Evolutionary conservation across 2,329 filamentous ascomycete species (phyloP).

Genomic region (Arthroderma sp.): DNA sequence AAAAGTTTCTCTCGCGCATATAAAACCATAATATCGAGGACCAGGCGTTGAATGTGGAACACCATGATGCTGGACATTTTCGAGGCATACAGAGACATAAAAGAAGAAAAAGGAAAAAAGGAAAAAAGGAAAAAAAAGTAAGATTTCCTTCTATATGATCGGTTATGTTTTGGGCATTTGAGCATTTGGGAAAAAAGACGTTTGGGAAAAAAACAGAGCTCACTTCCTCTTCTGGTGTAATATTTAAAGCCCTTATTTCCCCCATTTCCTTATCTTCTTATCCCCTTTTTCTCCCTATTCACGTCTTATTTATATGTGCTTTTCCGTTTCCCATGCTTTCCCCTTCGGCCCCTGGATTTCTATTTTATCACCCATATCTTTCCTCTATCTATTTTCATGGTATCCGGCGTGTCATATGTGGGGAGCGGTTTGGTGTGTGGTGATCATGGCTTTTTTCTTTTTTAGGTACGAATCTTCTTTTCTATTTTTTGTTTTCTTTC

Average conservation of each 20-base stretch:
- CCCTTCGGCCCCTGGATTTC: not conserved
- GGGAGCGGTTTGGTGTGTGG: slow-evolving; percentile 1
- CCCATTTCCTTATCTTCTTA: not conserved
- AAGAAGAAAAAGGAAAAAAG: not conserved
- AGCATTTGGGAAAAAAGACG: too few relatives aligned
- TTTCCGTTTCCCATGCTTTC: not conserved
- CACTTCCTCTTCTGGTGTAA: not conserved
- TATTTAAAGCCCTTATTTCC: not conserved
- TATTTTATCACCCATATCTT: not conserved
- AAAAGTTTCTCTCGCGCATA: too few relatives aligned
- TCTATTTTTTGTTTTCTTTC: not conserved
- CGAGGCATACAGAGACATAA: slow-evolving; percentile 17
- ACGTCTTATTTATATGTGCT: not conserved
- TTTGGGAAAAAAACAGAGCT: too few relatives aligned
- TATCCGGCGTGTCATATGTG: not conserved
- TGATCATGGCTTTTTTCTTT: not conserved
- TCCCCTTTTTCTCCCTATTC: not conserved
- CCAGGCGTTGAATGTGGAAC: too few relatives aligned
- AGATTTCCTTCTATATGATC: not conserved
- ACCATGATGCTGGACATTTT: too few relatives aligned
- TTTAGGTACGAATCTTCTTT: not conserved
- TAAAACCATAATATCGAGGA: too few relatives aligned
- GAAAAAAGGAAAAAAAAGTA: not conserved
- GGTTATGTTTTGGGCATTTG: not conserved
- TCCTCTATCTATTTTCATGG: not conserved